Evolutionary conservation across 2,329 filamentous ascomycete species (phyloP).

Genomic region (Apiospora aurea): DNA sequence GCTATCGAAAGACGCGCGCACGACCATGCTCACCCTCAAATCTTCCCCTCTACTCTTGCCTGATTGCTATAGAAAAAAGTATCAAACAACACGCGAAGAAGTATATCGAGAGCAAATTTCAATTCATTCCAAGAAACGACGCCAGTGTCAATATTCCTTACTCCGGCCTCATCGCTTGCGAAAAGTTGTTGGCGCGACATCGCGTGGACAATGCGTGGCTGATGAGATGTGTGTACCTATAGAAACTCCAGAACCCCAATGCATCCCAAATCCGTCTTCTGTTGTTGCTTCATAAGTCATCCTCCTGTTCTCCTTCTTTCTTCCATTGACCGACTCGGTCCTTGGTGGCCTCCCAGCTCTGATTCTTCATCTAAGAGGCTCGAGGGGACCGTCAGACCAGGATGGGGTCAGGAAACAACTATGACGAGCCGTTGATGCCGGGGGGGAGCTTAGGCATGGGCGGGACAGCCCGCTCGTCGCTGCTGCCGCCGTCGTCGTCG

Average conservation of each 20-base stretch:
- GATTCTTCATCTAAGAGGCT: neutral
- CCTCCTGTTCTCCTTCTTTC: neutral
- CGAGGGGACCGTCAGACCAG: neutral
- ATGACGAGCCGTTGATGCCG: conserved; percentile 38
- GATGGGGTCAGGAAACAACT: neutral
- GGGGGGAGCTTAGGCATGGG: conserved; percentile 54
- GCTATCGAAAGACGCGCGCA: neutral
- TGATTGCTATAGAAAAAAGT: neutral
- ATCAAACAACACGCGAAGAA: neutral
- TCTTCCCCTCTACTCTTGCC: neutral
- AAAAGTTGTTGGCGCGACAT: neutral
- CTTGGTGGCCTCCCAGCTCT: neutral
- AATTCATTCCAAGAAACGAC: conserved; percentile 7
- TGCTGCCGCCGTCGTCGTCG: conserved; percentile 57
- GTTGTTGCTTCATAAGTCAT: conserved; percentile 5
- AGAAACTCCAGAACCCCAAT: conserved; percentile 19
- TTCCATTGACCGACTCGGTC: neutral
- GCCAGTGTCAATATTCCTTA: conserved; percentile 10
- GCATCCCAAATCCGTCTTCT: conserved; percentile 8
- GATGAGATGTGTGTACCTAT: conserved; percentile 20
- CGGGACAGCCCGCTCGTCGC: conserved; percentile 57
- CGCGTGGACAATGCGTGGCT: conserved; percentile 10
- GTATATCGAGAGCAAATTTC: neutral
- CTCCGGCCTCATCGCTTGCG: conserved; percentile 11
- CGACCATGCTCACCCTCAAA: neutral